Base-by-base conservation (phyloP, 2,329 filamentous ascomycete species). In the Phymatotrichopsis omnivora region DNA sequence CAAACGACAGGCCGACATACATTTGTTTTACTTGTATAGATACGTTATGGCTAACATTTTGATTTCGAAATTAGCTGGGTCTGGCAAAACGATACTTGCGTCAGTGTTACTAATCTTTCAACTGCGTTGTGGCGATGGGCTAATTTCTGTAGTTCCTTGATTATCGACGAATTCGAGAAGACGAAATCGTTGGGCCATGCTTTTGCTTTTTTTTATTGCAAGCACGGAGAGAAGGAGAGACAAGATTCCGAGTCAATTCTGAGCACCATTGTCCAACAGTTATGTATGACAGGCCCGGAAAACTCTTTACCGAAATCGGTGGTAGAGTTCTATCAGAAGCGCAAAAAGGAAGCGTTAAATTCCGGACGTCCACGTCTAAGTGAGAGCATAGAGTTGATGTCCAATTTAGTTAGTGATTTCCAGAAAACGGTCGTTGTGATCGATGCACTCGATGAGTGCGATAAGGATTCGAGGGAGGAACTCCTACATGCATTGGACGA, bases 161-260 rank as follows among this genome's bases (percentile, higher is more conserved):
- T 52, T 4, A 35, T 51, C 17, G 36, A 46, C 8, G 16, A 12
- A 12, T 12, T 40, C 14, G 20, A 27, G 52, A 25, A 8, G 2
- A 19, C 23, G 57, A 1, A 52, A 24, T 4, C 51, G 2, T 51
- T 64, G 35, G n/a, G n/a, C n/a, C n/a, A n/a, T n/a, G 56, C 51
- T 2, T 52, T 64, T 45, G 62, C 61, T 11, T 63, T 57, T 46
- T 65, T 65, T 47, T 64, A 64, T 54, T 63, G 61, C 55, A 60
- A 61, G 30, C 55, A 59, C 29, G 38, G 28, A 5, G 47, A 54
- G 30, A 42, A 7, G 41, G 39, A 36, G 5, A 23, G 45, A 10
- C 49, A 54, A 29, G 43, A 63, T 11, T 56, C 63, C 5, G 42
- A 57, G 2, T 54, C 52, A 2, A 56, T 65, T n/a, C 51, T 66